Base-by-base conservation (phyloP, 2,329 filamentous ascomycete species). In the Fusarium sp. region DNA sequence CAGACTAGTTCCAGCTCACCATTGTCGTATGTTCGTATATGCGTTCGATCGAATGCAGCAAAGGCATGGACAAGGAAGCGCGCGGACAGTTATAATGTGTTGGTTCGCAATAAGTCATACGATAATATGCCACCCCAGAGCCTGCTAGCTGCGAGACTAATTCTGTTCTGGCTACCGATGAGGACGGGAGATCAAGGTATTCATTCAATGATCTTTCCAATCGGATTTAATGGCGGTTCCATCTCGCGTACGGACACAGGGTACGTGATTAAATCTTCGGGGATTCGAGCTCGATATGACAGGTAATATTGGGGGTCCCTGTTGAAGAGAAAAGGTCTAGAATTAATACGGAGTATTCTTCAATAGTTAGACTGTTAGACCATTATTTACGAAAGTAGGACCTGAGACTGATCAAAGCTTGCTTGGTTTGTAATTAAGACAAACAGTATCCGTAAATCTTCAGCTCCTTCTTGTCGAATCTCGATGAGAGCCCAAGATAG, bases 221-320 rank as follows among this genome's bases (percentile, higher is more conserved):
- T 43, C 35, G 36, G 18, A 50, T 50, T 50, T 29, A 43, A 42
- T 9, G 4, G 47, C 42, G 18, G 18, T 15, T 50, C 47, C 42
- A 43, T 50, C 29, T 50, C 47, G 33, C 33, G 33, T n/a, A 35
- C 31, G 31, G 31, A 4, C 2, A 33, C 33, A 35, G 33, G 23
- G 47, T 43, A 29, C 20, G 14, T 41, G 25, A 41, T 14, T n/a
- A 10, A 41, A 9, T 43, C 33, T 35, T 50, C 37, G 37, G 48
- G 6, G 37, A 23, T 21, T 51, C 27, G 33, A 25, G 37, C 37
- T 51, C 37, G 8, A 51, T 51, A 45, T 51, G 48, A 51, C 48
- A 51, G 25, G 48, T 51, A 45, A 51, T 23, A 51, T 45, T 25
- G 20, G 17, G 21, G 21, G 17, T 23, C 4, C 25, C 48, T 21